Base-by-base conservation (phyloP, 1,139 yeast genomes). In the Magnusiomyces suaveolens region DNA sequence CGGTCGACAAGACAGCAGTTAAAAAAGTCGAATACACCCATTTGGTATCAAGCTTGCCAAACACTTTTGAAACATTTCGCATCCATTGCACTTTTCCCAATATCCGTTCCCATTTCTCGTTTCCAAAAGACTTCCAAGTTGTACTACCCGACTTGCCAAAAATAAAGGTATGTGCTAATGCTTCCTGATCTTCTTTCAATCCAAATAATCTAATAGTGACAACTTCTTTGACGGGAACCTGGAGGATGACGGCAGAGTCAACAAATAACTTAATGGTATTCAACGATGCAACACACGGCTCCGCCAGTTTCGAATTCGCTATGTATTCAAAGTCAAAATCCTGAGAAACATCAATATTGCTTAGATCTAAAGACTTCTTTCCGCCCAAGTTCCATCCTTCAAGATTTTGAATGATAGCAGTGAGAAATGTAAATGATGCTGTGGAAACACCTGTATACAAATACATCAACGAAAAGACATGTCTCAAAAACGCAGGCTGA, bases 21-120 rank as follows among this genome's bases (percentile, higher is more conserved):
- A 60, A 51, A 33, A 61, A 51, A 1, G 58, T 56, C 18, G 57
- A 54, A n/a, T 60, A 62, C n/a, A 61, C 53, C 56, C 61, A 61
- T 2, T 54, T 32, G 38, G 56, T 58, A 1, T 60, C 46, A 25
- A 61, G 52, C 39, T 54, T 50, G 23, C 53, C 49, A 2, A 61
- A 51, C 2, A 60, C 62, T 8, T 43, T 25, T 16, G 59, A 47
- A 39, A 58, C 58, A 32, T 49, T 58, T 49, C 56, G 54, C 33
- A 58, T 46, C 63, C 63, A 61, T n/a, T 48, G 24, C 33, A 56
- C 21, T 18, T 48, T 51, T 21, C 50, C 52, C 3, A 48, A 46
- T 3, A 52, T 32, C 3, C 41, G 48, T n/a, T 20, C 33, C 55
- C 55, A 52, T 18, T 52, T 46, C 12, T 49, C 33, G 1, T 36